phyloP scores from a whole-genome alignment of 108 stramenopile genomes.

The Nitzschia inconspicua region DNA sequence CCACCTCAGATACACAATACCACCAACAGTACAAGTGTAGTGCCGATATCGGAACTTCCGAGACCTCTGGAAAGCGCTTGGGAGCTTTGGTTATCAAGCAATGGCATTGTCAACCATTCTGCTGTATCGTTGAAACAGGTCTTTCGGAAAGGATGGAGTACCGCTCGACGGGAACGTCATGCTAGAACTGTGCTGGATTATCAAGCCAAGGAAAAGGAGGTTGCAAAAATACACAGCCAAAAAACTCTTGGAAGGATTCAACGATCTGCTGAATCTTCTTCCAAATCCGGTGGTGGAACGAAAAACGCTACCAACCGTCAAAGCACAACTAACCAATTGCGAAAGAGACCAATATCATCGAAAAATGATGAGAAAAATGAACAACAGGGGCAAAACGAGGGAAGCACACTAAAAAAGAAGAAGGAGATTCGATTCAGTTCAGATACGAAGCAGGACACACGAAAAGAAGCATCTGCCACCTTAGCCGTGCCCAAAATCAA shows the following conservation, averaged over 20 bases:
- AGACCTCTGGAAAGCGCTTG: slow-evolving; percentile 18
- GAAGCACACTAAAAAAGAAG: neutral
- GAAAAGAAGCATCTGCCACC: neutral
- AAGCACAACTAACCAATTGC: neutral
- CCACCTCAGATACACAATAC: neutral
- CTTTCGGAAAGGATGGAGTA: slow-evolving; percentile 2
- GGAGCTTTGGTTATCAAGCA: slow-evolving; percentile 1
- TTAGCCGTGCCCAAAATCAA: neutral
- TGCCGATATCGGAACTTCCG: neutral
- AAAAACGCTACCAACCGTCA: neutral
- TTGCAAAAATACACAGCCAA: neutral
- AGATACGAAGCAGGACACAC: slow-evolving; percentile 3
- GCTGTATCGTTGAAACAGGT: neutral
- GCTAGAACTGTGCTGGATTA: neutral
- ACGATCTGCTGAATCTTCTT: too few relatives aligned
- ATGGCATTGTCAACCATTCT: neutral
- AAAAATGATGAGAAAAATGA: slow-evolving; percentile 1
- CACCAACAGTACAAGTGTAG: neutral
- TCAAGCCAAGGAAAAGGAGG: slow-evolving; percentile 1
- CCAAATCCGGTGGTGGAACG: neutral
- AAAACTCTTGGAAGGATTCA: too few relatives aligned
- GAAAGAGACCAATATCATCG: neutral
- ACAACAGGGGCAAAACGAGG: neutral
- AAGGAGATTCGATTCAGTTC: slow-evolving; percentile 9
- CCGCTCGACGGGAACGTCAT: slow-evolving; percentile 5